Conservation (phyloP, 441 rosid genomes). For the Kokia cookei region DNA sequence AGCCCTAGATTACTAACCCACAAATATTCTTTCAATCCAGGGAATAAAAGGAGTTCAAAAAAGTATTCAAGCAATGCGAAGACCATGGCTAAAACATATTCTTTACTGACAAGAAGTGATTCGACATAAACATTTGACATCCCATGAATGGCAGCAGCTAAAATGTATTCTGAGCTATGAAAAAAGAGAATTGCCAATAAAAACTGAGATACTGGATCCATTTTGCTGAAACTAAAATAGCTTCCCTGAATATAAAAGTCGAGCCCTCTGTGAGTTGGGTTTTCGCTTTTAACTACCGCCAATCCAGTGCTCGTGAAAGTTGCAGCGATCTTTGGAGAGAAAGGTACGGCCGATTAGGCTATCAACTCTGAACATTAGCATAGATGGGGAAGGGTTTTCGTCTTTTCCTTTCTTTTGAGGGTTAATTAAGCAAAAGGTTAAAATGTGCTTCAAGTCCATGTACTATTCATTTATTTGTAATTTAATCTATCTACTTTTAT, state of each 20-base stretch:
- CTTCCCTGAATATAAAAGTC: neutral
- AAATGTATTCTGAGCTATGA: constrained; percentile 62
- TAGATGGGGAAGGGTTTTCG: neutral
- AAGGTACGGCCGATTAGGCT: neutral
- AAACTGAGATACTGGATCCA: constrained; percentile 34
- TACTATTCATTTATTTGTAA: too few species aligned
- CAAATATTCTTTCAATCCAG: constrained; percentile 57
- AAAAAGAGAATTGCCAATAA: constrained; percentile 52
- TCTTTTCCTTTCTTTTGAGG: neutral
- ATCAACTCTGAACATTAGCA: neutral
- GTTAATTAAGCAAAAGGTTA: too few species aligned
- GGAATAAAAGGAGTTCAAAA: constrained; percentile 47
- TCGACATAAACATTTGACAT: constrained; percentile 41
- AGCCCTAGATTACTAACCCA: constrained; percentile 65
- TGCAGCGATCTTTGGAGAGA: neutral
- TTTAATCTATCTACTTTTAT: too few species aligned
- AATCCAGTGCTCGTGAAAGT: neutral
- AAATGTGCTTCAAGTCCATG: too few species aligned
- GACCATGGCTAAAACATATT: constrained; percentile 58
- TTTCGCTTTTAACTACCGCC: neutral
- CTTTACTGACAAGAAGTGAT: constrained; percentile 63
- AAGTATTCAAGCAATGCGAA: constrained; percentile 53
- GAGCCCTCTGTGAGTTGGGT: neutral
- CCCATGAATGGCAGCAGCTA: constrained; percentile 58
- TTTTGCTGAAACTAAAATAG: neutral